A percentile compares a stretch with the other conserved stretches of the same genome.
Conservation (phyloP, 257 asterid genomes). For the Gentiana macrophylla region DNA sequence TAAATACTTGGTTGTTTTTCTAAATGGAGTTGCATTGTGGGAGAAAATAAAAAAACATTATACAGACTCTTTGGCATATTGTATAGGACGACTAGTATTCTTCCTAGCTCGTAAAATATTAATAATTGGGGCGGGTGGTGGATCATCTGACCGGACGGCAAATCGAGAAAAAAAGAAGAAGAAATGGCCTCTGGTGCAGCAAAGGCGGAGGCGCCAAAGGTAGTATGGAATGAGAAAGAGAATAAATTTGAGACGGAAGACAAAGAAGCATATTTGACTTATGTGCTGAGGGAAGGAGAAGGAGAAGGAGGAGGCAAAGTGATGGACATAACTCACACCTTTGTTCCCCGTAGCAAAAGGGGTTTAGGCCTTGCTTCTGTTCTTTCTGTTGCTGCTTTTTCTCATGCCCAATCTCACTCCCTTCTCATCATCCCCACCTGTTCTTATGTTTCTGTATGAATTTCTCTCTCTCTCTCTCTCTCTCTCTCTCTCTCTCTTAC, state of each 20-base stretch:
- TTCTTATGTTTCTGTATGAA: conserved; percentile 83
- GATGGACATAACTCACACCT: conserved; percentile 79
- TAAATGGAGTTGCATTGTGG: no score
- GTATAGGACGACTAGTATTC: no score
- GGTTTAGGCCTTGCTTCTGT: conserved; percentile 76
- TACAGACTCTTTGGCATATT: no score
- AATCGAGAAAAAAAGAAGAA: neutral
- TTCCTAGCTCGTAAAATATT: no score
- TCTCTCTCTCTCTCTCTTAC: no score
- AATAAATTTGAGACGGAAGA: conserved; percentile 65
- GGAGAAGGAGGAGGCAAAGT: conserved; percentile 20
- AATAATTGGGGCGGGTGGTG: no score
- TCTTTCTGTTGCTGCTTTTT: conserved; percentile 74
- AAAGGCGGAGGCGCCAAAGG: conserved; percentile 16
- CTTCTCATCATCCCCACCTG: conserved; percentile 65
- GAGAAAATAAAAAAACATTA: no score
- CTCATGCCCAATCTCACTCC: conserved; percentile 52
- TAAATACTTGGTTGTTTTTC: no score
- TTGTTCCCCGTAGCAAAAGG: conserved; percentile 73
- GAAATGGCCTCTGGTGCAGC: neutral
- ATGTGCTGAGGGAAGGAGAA: conserved; percentile 20
- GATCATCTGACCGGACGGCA: no score
- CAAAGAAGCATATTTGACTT: conserved; percentile 61
- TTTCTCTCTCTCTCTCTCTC: no score
- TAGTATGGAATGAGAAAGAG: conserved; percentile 55